These are phyloP conservation scores for Dactylellina drechsleri DNA, from an alignment of 2,329 filamentous ascomycete species.

Conservation along the genomic window DNA sequence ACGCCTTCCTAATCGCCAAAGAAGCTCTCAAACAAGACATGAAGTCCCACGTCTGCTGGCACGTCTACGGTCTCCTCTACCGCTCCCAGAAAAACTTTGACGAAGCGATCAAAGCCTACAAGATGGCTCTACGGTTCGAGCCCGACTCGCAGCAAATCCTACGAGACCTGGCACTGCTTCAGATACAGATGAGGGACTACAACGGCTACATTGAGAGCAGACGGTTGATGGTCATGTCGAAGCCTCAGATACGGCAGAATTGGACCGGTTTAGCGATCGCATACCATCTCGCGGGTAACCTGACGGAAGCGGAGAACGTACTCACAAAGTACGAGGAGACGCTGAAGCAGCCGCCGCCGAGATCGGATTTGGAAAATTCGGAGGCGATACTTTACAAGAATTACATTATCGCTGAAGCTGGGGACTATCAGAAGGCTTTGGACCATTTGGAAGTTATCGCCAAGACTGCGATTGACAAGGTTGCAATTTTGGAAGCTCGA, in stretches of 20 bases:
- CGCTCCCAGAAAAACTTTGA: constrained; percentile 96
- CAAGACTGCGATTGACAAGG: constrained; percentile 82
- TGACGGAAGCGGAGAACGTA: constrained; percentile 87
- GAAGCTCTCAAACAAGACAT: constrained; percentile 93
- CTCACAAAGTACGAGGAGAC: constrained; percentile 93
- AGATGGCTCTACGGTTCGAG: constrained; percentile 90
- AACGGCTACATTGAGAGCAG: constrained; percentile 91
- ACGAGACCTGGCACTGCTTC: constrained; percentile 88
- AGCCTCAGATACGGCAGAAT: constrained; percentile 84
- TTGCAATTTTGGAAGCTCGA: constrained; percentile 84
- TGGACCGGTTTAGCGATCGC: constrained; percentile 98
- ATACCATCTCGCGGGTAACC: constrained; percentile 86
- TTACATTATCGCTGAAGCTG: constrained; percentile 87
- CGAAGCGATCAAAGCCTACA: constrained; percentile 98
- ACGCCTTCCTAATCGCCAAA: constrained; percentile 93
- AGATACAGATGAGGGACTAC: constrained; percentile 97
- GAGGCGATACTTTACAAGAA: constrained; percentile 97
- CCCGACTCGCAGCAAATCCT: constrained; percentile 95
- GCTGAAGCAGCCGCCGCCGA: constrained; percentile 76
- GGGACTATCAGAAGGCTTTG: constrained; percentile 82
- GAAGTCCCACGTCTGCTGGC: constrained; percentile 99
- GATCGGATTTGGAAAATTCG: constrained; percentile 85
- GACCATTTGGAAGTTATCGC: constrained; percentile 82
- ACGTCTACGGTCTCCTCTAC: constrained; percentile 95
- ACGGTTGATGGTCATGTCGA: constrained; percentile 83